Base-by-base conservation (phyloP, 176 grass and related monocot genomes). In the Thalia dealbata region DNA sequence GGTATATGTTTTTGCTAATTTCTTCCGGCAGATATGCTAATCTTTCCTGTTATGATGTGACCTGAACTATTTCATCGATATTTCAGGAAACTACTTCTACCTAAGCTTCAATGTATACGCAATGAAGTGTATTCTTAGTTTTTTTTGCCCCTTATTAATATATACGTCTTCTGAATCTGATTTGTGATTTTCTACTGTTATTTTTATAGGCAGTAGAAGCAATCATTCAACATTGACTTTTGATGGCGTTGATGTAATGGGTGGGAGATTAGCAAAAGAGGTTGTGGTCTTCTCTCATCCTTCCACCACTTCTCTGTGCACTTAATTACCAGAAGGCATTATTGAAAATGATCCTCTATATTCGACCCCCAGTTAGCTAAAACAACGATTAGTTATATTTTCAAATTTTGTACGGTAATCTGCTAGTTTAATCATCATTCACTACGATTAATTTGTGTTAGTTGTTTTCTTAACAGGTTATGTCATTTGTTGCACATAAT, bases 211-310 rank as follows among this genome's bases (percentile, higher is more conserved):
- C 69, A 97, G 93, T 86, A 76, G 59, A 76, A 88, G 85, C 76
- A 97, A 97, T 25, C 41, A 76, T 11, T 71, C 85, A 32, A 73
- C 82, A 85, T 85, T 84, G 80, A 92, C 89, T 72, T 63, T 92
- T 23, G 76, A 97, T 79, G 89, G 95, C 48, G 71, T 97, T 70
- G 89, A 92, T 82, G 75, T 97, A 67, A 92, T 97, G 87, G 95
- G 90, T 76, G 82, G 56, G 70, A 88, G 95, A 88, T 88, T 97
- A 80, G 89, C 90, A 50, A 78, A 91, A 12, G 95, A 92, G 95
- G 95, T 90, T 16, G 28, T 9, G 67, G 63, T 18, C 70, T n/a
- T 67, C 81, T 71, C 28, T 12, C 24, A 29, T 61, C 14, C 14
- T 29, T 43, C n/a, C 21, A 29, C 12, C 32, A 61, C 29, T 71